Percentiles rank a stretch among this genome's conserved stretches.
Evolutionary conservation across 331 rosid species (phyloP).

Genomic region (Dryas integrifolia): DNA sequence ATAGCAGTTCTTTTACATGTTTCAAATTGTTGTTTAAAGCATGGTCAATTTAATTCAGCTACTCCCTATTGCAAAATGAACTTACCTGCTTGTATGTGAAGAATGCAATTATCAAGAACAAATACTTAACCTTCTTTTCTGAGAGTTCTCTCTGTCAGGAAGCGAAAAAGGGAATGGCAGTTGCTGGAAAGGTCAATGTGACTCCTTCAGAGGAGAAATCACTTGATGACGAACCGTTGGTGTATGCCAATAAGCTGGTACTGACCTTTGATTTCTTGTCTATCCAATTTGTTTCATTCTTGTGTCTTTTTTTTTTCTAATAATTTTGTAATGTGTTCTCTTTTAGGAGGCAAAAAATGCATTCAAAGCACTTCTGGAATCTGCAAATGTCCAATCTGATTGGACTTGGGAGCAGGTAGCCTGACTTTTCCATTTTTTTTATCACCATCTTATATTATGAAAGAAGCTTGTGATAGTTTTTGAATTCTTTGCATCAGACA

Average conservation of each 20-base stretch:
- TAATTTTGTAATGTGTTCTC: neutral
- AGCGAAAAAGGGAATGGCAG: constrained; percentile 63
- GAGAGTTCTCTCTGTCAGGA: constrained; percentile 49
- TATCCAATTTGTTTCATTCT: neutral
- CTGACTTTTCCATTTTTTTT: constrained; percentile 13
- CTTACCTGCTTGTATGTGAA: neutral
- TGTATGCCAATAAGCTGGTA: constrained; percentile 89
- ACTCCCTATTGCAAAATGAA: neutral
- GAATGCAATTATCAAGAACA: neutral
- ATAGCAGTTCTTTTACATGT: neutral
- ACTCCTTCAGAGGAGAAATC: constrained; percentile 68
- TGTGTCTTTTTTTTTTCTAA: neutral
- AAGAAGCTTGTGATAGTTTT: constrained; percentile 29
- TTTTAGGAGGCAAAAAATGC: constrained; percentile 92
- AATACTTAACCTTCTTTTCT: constrained; percentile 9
- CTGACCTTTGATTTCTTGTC: constrained; percentile 22
- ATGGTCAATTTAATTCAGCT: neutral
- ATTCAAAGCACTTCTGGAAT: constrained; percentile 87
- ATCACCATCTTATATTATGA: constrained; percentile 7
- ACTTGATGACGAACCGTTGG: constrained; percentile 67
- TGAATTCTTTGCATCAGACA: constrained; percentile 48
- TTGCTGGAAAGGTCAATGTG: constrained; percentile 62
- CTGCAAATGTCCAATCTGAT: constrained; percentile 90
- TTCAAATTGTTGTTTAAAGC: constrained; percentile 2
- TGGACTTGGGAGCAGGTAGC: constrained; percentile 99